These are phyloP conservation scores for Penicillium steckii DNA, from an alignment of 495 filamentous ascomycete genomes.

Conservation along the genomic window DNA sequence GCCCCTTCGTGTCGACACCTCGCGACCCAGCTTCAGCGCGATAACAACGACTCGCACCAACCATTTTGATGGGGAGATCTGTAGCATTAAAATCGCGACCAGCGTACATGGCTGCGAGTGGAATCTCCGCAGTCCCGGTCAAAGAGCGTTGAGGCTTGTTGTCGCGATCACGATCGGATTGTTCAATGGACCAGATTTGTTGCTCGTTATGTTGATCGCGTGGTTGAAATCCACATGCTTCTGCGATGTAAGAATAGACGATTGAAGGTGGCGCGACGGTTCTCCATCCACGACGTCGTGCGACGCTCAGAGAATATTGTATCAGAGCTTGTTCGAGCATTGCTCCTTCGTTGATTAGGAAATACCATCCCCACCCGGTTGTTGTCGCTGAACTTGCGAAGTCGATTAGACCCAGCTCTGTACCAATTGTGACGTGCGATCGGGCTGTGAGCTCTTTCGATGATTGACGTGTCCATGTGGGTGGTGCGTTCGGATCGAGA, in stretches of 20 bases:
- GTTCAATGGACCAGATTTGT: conserved; percentile 79
- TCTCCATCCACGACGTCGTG: conserved; percentile 67
- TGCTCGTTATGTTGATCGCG: conserved; percentile 87
- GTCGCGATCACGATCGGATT: conserved; percentile 54
- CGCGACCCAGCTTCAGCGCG: conserved; percentile 90
- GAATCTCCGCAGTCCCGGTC: conserved; percentile 90
- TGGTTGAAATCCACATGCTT: conserved; percentile 90
- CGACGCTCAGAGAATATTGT: conserved; percentile 75
- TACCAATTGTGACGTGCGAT: conserved; percentile 83
- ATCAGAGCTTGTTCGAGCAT: conserved; percentile 90
- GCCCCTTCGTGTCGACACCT: conserved; percentile 85
- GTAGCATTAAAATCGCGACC: conserved; percentile 60
- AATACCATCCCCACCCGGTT: conserved; percentile 97
- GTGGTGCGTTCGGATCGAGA: conserved; percentile 57
- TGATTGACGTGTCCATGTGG: conserved; percentile 45
- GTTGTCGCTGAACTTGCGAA: conserved; percentile 75
- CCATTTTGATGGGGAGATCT: conserved; percentile 71
- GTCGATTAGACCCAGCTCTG: conserved; percentile 76
- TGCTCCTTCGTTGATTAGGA: conserved; percentile 81
- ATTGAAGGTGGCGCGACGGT: conserved; percentile 82
- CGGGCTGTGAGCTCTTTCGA: conserved; percentile 44
- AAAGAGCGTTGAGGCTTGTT: conserved; percentile 68
- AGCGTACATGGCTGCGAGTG: conserved; percentile 86
- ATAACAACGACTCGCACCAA: conserved; percentile 85
- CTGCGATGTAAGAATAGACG: conserved; percentile 86